Conservation (phyloP, 257 asterid species). For the Osmanthus fragrans region DNA sequence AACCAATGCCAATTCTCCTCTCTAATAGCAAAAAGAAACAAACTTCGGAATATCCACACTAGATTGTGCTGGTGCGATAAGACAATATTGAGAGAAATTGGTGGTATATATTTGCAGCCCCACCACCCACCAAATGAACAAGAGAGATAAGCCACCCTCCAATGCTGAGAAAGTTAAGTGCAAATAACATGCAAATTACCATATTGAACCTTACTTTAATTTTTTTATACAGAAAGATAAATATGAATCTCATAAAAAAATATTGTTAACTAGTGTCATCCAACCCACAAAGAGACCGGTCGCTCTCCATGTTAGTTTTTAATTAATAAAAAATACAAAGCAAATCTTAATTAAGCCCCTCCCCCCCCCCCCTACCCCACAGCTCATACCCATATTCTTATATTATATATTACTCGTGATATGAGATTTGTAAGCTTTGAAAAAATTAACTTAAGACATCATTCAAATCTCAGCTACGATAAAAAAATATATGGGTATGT, state of each 20-base stretch:
- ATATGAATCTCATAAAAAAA: not conserved
- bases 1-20: too few species aligned
- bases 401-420: not conserved
- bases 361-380: too few species aligned
- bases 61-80: not conserved
- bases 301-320: not conserved
- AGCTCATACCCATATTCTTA: too few species aligned
- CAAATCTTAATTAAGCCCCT: too few species aligned
- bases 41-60: not conserved
- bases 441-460: not conserved
- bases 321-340: too few species aligned
- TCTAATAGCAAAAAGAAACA: not conserved
- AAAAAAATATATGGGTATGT: not conserved
- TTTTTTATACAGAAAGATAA: not conserved
- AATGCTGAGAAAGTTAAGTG: conserved; percentile 2
- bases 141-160: not conserved
- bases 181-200: not conserved
- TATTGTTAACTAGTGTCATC: conserved; percentile 13
- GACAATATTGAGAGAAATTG: not conserved
- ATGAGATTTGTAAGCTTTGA: not conserved
- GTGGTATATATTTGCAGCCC: not conserved
- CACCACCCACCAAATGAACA: not conserved
- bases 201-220: not conserved
- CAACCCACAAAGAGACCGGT: conserved; percentile 15
- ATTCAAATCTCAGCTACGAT: not conserved